phyloP scores from a whole-genome alignment of 768 basidiomycete species.

The Tulasnella sp. region DNA sequence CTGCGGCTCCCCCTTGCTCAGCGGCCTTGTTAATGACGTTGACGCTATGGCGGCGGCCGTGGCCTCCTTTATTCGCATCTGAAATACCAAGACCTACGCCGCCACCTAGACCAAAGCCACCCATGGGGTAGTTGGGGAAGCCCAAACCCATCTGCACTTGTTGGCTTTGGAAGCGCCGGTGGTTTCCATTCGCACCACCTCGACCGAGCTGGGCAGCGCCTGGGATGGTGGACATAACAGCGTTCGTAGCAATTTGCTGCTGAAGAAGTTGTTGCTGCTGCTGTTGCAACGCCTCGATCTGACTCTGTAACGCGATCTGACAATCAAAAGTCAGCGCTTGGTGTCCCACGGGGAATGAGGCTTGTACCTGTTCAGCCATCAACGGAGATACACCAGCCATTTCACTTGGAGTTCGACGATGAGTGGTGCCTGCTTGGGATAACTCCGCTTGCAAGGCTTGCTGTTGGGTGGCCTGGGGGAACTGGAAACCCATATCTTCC shows the following conservation, averaged over 20 bases:
- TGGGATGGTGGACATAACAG: constrained; percentile 51
- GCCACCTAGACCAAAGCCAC: constrained; percentile 14
- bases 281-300: constrained; percentile 81
- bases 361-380: constrained; percentile 84
- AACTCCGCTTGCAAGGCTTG: constrained; percentile 25
- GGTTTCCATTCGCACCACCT: constrained; percentile 25
- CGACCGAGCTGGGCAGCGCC: constrained; percentile 57
- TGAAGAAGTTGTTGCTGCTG: constrained; percentile 86
- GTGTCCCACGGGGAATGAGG: background rate
- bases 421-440: constrained; percentile 25
- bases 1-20: constrained; percentile 36
- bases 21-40: constrained; percentile 73
- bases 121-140: constrained; percentile 30
- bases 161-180: constrained; percentile 72
- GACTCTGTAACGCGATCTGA: constrained; percentile 77
- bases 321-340: constrained; percentile 15
- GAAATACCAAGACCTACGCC: constrained; percentile 28
- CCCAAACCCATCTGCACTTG: constrained; percentile 44
- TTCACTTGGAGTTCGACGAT: constrained; percentile 41
- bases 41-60: constrained; percentile 82
- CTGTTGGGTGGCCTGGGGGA: constrained; percentile 31
- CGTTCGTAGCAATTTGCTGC: constrained; percentile 75
- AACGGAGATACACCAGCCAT: constrained; percentile 49
- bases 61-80: constrained; percentile 46
- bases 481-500: constrained; percentile 71